phyloP scores from a whole-genome alignment of 495 filamentous ascomycete genomes.

The Tuber aestivum region DNA sequence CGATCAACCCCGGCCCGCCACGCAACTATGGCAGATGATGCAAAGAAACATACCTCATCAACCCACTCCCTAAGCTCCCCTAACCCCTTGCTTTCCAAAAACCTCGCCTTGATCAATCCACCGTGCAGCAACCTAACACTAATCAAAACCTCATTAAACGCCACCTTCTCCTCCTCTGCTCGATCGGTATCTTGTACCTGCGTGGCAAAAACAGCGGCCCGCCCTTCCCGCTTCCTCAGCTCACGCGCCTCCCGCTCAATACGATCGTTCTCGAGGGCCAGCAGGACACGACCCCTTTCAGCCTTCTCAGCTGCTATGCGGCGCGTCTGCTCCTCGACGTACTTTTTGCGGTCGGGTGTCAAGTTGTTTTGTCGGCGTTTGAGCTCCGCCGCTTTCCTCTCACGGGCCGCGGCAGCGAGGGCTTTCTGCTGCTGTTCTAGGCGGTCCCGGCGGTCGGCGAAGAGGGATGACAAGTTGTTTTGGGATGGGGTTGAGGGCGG shows the following conservation, averaged over 20 bases:
- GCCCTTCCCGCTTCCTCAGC: background rate
- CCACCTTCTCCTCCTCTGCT: background rate
- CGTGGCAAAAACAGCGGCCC: background rate
- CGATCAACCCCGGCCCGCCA: background rate
- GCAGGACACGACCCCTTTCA: background rate
- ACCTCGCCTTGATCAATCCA: background rate
- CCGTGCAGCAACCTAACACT: background rate
- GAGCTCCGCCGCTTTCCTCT: background rate
- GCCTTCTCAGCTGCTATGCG: background rate
- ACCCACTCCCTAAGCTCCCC: background rate
- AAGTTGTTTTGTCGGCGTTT: background rate
- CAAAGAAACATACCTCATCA: background rate
- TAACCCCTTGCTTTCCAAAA: background rate
- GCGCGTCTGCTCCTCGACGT: background rate
- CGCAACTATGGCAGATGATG: background rate
- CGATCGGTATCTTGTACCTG: background rate
- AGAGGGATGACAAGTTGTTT: background rate
- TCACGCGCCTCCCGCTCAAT: background rate
- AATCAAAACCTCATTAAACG: background rate
- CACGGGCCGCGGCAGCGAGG: background rate
- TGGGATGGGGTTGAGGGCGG: background rate
- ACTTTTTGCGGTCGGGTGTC: background rate
- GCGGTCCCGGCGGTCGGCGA: background rate
- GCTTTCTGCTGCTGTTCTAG: background rate
- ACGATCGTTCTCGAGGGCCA: background rate